Evolutionary conservation across 2,329 filamentous ascomycete species (phyloP).

Genomic region (Botrytis porri): DNA sequence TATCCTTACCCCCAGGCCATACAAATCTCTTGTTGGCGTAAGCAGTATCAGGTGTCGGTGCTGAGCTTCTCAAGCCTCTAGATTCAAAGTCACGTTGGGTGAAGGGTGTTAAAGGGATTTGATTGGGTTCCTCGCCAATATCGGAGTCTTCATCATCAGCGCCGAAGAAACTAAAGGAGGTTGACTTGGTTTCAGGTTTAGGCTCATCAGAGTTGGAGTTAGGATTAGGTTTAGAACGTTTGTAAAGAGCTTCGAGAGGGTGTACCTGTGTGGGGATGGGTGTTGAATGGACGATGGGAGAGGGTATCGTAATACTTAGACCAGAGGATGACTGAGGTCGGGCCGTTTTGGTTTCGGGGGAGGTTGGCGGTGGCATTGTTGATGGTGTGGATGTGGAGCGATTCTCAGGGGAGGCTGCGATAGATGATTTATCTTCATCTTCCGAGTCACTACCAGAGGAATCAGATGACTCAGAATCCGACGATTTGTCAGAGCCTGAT

Average conservation of each 20-base stretch:
- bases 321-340: conserved; percentile 46
- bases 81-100: conserved; percentile 74
- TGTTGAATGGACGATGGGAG: conserved; percentile 44
- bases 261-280: conserved; percentile 55
- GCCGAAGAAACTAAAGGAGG: conserved; percentile 75
- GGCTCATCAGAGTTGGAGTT: conserved; percentile 28
- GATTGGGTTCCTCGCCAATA: conserved; percentile 44
- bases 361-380: conserved; percentile 18
- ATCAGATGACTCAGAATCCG: conserved; percentile 31
- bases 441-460: conserved; percentile 8
- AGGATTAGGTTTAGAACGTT: conserved; percentile 55
- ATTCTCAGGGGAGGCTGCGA: conserved; percentile 22
- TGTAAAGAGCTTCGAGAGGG: conserved; percentile 90
- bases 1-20: conserved; percentile 49
- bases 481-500: conserved; percentile 27
- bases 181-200: conserved; percentile 42
- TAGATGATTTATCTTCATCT: conserved; percentile 17
- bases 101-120: conserved; percentile 75
- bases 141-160: conserved; percentile 45
- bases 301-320: conserved; percentile 50
- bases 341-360: conserved; percentile 11
- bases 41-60: conserved; percentile 91
- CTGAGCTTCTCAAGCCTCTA: conserved; percentile 77
- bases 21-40: conserved; percentile 64
- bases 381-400: conserved; percentile 22